Base-by-base conservation (phyloP, 2,329 filamentous ascomycete species). In the Xylaria polymorpha region DNA sequence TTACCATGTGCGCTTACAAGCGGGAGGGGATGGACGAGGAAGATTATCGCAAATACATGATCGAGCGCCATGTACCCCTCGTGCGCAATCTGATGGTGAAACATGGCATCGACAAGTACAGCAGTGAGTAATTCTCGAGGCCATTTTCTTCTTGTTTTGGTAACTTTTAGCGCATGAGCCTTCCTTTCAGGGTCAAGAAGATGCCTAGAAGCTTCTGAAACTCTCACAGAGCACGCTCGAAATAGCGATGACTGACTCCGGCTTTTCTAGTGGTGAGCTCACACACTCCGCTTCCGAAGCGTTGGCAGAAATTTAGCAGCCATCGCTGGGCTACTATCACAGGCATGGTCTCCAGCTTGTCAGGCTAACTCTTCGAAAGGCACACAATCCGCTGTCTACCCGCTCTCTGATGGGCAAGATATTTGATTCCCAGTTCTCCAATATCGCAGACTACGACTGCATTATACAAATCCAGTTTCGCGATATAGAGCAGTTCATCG, bases 1-100 rank as follows among this genome's bases (percentile, higher is more conserved):
- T 65, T 29, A 65, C 62, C 12, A 65, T 65, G 39, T 65, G 62
- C 35, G 56, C 43, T 18, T 65, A 65, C 22, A 59, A 59, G n/a
- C 44, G 43, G 14, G 62, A 50, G 18, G 62, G 48, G 9, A 65
- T 65, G 43, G 44, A 48, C 10, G 56, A 65, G 18, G 56, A 65
- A 39, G 56, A 53, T 3, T 65, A 65, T 14, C 62, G 62, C 43
- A 41, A 50, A 15, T 59, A 65, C 62, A 65, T 65, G 56, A 59
- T 39, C 20, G 44, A 65, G 37, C 43, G 43, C n/a, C 62, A 65
- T 15, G 62, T 59, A 37, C 62, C 62, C 10, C 53, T 65, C 15
- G 55, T 59, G 1, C 53, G 53, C n/a, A 51, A 29, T 14, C 43
- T 65, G 20, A 65, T 65, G 56, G 55, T 65, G 35, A 65, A 65